phyloP scores from a whole-genome alignment of 2,329 filamentous ascomycete genomes.

The Furcasterigmium sp. region DNA sequence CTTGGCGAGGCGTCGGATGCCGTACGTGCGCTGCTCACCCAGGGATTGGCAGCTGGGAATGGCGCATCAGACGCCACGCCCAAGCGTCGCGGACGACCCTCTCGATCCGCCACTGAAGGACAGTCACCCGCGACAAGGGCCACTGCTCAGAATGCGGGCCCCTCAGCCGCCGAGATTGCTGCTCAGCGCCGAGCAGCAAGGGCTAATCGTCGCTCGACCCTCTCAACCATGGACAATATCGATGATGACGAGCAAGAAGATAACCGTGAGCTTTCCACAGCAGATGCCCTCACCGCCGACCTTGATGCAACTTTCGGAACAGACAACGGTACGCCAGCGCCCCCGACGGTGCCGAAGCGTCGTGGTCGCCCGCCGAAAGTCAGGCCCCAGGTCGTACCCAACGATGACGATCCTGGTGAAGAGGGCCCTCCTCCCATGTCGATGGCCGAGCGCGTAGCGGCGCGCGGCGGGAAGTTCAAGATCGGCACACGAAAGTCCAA shows the following conservation, averaged over 20 bases:
- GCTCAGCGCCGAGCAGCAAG: slow-evolving; percentile 7
- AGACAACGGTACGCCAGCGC: slow-evolving; percentile 6
- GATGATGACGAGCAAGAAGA: slow-evolving; percentile 11
- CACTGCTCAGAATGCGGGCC: slow-evolving; percentile 4
- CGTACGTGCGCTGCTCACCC: slow-evolving; percentile 21
- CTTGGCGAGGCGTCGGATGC: slow-evolving; percentile 34
- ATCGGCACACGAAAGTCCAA: slow-evolving; percentile 32
- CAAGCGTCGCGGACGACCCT: slow-evolving; percentile 22
- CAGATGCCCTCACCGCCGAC: slow-evolving; percentile 28
- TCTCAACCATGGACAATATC: slow-evolving; percentile 5
- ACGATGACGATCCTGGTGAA: slow-evolving; percentile 1
- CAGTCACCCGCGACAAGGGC: slow-evolving; percentile 4
- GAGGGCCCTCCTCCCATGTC: slow-evolving; percentile 35
- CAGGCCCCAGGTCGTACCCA: slow-evolving; percentile 4
- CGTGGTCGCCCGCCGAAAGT: slow-evolving; percentile 9
- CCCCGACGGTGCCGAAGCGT: background rate
- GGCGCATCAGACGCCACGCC: slow-evolving; percentile 6
- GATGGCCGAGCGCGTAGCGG: slow-evolving; percentile 51
- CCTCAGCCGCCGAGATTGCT: slow-evolving; percentile 6
- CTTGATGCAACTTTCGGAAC: slow-evolving; percentile 24
- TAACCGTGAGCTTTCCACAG: slow-evolving; percentile 13
- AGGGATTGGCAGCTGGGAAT: slow-evolving; percentile 8
- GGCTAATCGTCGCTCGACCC: slow-evolving; percentile 10
- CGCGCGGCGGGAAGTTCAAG: slow-evolving; percentile 48
- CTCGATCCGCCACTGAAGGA: slow-evolving; percentile 27